phyloP scores from a whole-genome alignment of 331 rosid genomes.

The Rhamnella rubrinervis region DNA sequence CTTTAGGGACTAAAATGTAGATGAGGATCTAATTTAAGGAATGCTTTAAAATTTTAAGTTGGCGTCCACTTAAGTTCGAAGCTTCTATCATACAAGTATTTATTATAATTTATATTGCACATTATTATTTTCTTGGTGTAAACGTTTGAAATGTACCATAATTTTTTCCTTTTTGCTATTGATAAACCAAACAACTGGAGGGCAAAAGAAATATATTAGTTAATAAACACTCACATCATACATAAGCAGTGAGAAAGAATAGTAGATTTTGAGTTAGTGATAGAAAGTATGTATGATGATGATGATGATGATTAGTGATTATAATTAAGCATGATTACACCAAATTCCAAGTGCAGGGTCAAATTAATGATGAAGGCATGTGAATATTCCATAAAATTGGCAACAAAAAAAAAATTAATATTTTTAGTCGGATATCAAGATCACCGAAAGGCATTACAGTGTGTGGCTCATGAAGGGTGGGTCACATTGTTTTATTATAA shows the following conservation, averaged over 20 bases:
- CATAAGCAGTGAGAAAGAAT: background rate
- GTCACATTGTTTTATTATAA: background rate
- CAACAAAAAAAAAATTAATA: background rate
- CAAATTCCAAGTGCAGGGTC: conserved; percentile 42
- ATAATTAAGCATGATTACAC: conserved; percentile 25
- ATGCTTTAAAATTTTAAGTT: too few species aligned
- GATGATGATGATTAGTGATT: conserved; percentile 30
- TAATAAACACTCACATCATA: too few species aligned
- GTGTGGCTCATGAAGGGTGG: conserved; percentile 2
- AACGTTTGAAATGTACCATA: too few species aligned
- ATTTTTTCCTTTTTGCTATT: too few species aligned
- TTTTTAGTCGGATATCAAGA: conserved; percentile 21
- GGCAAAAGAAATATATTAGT: too few species aligned
- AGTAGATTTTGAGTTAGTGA: background rate
- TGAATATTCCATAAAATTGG: conserved; percentile 25
- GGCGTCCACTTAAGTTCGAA: too few species aligned
- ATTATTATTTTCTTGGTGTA: too few species aligned
- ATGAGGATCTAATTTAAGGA: too few species aligned
- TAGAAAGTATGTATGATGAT: conserved; percentile 4
- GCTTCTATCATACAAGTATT: too few species aligned
- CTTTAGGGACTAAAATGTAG: too few species aligned
- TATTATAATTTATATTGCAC: too few species aligned
- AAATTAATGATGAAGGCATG: conserved; percentile 58
- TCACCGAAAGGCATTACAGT: conserved; percentile 66
- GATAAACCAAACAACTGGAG: too few species aligned